Conservation (phyloP, 495 filamentous ascomycete genomes). For the Xylaria venustula region DNA sequence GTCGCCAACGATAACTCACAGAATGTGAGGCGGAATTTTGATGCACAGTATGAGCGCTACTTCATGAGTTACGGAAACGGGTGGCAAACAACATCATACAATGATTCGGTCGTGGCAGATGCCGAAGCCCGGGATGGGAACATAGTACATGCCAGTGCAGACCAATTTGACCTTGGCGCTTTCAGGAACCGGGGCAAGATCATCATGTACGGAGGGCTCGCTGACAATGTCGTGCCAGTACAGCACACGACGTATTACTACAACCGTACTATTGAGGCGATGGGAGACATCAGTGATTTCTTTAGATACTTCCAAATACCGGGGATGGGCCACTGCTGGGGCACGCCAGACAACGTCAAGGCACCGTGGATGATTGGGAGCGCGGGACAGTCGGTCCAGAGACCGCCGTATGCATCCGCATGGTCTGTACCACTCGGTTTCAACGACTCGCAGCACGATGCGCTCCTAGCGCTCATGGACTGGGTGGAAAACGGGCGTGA, state of each 20-base stretch:
- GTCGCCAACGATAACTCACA: constrained; percentile 18
- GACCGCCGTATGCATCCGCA: constrained; percentile 23
- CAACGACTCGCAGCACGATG: constrained; percentile 44
- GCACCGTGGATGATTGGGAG: constrained; percentile 48
- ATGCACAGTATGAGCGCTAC: constrained; percentile 36
- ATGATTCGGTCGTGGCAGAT: constrained; percentile 32
- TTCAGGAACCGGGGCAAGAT: constrained; percentile 41
- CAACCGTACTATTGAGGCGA: constrained; percentile 28
- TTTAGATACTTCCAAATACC: constrained; percentile 42
- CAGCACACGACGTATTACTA: constrained; percentile 45
- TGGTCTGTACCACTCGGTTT: constrained; percentile 39
- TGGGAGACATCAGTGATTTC: constrained; percentile 35
- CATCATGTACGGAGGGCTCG: constrained; percentile 55
- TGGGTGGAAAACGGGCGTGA: constrained; percentile 51
- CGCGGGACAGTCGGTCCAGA: constrained; percentile 35
- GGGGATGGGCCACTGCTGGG: constrained; percentile 43
- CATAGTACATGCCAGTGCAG: constrained; percentile 41
- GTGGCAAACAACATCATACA: constrained; percentile 36
- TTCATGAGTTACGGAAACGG: constrained; percentile 37
- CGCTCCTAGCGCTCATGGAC: constrained; percentile 46
- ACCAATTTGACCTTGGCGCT: constrained; percentile 45
- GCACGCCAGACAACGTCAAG: constrained; percentile 28
- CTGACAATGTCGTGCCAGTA: constrained; percentile 51
- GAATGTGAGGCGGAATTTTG: constrained; percentile 31
- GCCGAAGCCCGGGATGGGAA: constrained; percentile 30